Evolutionary conservation across 805 yeast species (phyloP), one percentile per base, ranked within the genome.

Genomic region (Hermanozyma aechmeae): DNA sequence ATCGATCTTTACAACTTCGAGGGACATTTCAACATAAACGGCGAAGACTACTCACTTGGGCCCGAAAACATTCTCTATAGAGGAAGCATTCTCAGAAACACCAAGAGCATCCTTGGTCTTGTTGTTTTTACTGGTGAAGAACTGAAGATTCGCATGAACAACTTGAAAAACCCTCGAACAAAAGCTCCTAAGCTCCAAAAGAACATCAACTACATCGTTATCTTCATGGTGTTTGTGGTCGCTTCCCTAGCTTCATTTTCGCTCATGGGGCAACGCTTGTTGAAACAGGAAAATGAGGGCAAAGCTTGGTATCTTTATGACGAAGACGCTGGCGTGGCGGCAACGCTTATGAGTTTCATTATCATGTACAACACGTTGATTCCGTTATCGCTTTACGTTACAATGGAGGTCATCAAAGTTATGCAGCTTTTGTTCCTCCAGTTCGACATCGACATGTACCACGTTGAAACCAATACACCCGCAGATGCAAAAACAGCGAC

Each of bases 321-420:
- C 4, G 65, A 73, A 42, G 92, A 82, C 40, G 95, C 79, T 1
- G 93, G 95, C 14, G 70, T 74, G 13, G 89, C 94, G 3, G 81
- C 95, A 2, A 83, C 94, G 1, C 67, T 92, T 28, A 87, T 92
- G 95, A 86, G 97, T 2, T 93, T 82, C 54, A 79, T 92, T 38
- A 89, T 92, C 62, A 89, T 92, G 97, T 89, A 80, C 61, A 92
- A 92, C 51, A 92, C 98, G 0, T 70, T 92, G 60, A 92, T 92
- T 48, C 98, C 98, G 0, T 62, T 92, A 18, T 89, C 97, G 0
- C 68, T 92, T 16, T 93, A 92, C 50, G 97, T 92, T 13, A 86
- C 97, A 0, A 83, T 89, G 85, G 99, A 93, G 51, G 79, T 92
- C 36, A 86, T 87, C 48, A 92, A 92, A 49, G 81, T 82, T 6